Base-by-base conservation (phyloP, 352 stramenopile genomes). In the Saprolegnia diclina region DNA sequence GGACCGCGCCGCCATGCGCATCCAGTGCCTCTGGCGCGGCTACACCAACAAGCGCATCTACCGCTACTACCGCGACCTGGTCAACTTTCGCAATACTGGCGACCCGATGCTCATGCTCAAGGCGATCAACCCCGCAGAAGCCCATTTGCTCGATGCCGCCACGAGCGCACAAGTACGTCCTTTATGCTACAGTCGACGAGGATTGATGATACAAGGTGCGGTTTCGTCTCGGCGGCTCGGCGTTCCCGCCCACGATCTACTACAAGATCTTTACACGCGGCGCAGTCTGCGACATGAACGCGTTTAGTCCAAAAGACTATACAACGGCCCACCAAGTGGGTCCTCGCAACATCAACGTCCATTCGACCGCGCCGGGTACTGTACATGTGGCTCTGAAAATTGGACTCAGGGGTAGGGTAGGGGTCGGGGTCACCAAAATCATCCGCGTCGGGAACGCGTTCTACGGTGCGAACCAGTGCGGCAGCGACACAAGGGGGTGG, bases 231-330 rank as follows among this genome's bases (percentile, higher is more conserved):
- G 91, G 91, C 1, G 90, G 91, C 0, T 66, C 87, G 52, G 78
- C 75, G 4, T 97, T 97, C 74, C 91, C 91, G 9, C 91, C 91
- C n/a, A 91, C 84, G 19, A 95, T 97, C 56, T 97, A 97, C 82
- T 97, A 97, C 82, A 97, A 97, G 76, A 91, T 97, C 70, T 97
- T 93, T 74, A 95, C 88, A 19, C 82, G 88, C 24, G 78, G 78
- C 40, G 82, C 90, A 0, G 78, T 96, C 65, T 95, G 89, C 54
- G 89, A 97, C 65, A 77, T 97, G 9, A 90, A 91, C 53, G 82
- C 90, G 7, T 97, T 97, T 68, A 94, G 89, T 13, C 90, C 90
- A 14, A 91, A 95, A 71, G 77, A 96, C 74, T 97, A 97, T 78
- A 87, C 81, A 35, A 71, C 84, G 13, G 56, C 69, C 35, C 76